These are phyloP conservation scores for Wickerhamomyces sydowiorum DNA, from an alignment of 805 yeast species.

Conservation along the genomic window DNA sequence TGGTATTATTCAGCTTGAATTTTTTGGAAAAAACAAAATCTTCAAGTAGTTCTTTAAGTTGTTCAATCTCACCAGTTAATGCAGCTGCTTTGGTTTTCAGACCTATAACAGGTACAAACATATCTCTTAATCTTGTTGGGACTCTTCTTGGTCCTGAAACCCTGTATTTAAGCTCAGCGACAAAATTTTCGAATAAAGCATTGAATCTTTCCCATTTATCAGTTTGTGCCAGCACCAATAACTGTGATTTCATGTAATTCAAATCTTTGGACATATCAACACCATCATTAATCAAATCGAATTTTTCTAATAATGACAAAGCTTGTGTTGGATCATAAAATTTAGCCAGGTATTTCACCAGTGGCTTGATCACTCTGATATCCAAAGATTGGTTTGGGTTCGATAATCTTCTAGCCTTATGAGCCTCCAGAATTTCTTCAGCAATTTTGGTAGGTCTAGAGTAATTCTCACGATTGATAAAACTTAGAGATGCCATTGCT, in stretches of 20 bases:
- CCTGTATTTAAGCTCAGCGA: slow-evolving; percentile 10
- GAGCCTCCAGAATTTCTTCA: slow-evolving; percentile 24
- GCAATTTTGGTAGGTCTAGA: slow-evolving; percentile 24
- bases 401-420: slow-evolving; percentile 15
- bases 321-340: slow-evolving; percentile 27
- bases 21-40: slow-evolving; percentile 14
- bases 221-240: slow-evolving; percentile 16
- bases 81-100: slow-evolving; percentile 18
- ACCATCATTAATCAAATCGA: slow-evolving; percentile 22
- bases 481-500: not conserved
- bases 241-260: slow-evolving; percentile 24
- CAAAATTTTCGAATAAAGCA: slow-evolving; percentile 16
- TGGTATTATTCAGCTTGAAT: slow-evolving; percentile 22
- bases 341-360: slow-evolving; percentile 26
- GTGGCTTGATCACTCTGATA: slow-evolving; percentile 30
- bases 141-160: slow-evolving; percentile 10
- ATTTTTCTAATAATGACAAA: slow-evolving; percentile 25
- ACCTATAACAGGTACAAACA: not conserved
- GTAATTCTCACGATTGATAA: slow-evolving; percentile 21
- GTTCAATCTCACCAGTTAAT: not conserved
- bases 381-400: slow-evolving; percentile 20
- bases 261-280: slow-evolving; percentile 16
- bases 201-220: slow-evolving; percentile 13
- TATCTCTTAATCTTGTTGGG: not conserved
- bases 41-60: slow-evolving; percentile 1